These are phyloP conservation scores for Saturnispora galanensis DNA, from an alignment of 805 yeast genomes.

Conservation along the genomic window DNA sequence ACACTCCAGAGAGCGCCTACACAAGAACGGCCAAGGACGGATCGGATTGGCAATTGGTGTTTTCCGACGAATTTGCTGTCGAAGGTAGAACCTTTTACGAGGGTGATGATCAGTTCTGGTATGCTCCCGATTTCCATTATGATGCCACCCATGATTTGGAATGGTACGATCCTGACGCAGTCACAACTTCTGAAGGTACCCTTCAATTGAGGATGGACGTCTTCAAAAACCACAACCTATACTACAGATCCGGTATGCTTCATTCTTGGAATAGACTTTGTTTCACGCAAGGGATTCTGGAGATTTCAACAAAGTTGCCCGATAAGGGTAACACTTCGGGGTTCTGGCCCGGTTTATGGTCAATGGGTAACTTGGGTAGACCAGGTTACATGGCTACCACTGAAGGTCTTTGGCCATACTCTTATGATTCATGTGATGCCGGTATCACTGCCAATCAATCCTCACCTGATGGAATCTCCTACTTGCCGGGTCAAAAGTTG, in stretches of 20 bases:
- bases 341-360: conserved; percentile 95
- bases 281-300: conserved; percentile 74
- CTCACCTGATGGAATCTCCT: conserved; percentile 79
- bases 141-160: conserved; percentile 85
- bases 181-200: conserved; percentile 65
- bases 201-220: conserved; percentile 69
- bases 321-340: conserved; percentile 73
- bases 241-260: conserved; percentile 83
- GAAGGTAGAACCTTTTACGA: conserved; percentile 86
- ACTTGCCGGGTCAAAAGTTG: conserved; percentile 75
- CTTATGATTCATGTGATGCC: conserved; percentile 80
- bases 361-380: conserved; percentile 86
- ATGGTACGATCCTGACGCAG: conserved; percentile 94
- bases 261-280: conserved; percentile 91
- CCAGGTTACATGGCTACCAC: conserved; percentile 84
- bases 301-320: conserved; percentile 69
- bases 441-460: conserved; percentile 94
- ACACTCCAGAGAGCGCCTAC: conserved; percentile 44
- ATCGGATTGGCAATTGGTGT: conserved; percentile 62
- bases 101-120: conserved; percentile 89
- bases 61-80: conserved; percentile 83
- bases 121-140: conserved; percentile 74
- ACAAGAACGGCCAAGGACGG: conserved; percentile 52
- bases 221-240: conserved; percentile 63
- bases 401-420: conserved; percentile 93